These are phyloP conservation scores for Yarrowia sp. DNA, from an alignment of 805 yeast species.

Conservation along the genomic window DNA sequence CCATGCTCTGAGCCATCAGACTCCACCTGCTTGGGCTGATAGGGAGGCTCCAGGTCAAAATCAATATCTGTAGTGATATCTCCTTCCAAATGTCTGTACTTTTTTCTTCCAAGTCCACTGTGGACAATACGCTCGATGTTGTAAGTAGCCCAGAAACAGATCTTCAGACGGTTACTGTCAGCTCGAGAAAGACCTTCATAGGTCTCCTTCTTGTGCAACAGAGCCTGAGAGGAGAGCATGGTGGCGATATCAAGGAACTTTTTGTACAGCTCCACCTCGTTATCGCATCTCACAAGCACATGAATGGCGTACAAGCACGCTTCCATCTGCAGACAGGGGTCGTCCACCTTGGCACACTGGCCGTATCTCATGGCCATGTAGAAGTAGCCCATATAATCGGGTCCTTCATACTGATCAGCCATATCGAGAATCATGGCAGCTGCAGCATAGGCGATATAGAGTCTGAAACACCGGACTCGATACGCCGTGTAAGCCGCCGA, in stretches of 20 bases:
- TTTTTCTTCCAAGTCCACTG: constrained; percentile 20
- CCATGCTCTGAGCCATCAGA: constrained; percentile 24
- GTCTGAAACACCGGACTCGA: constrained; percentile 42
- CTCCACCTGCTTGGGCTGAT: constrained; percentile 37
- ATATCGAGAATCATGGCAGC: constrained; percentile 34
- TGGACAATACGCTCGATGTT: constrained; percentile 28
- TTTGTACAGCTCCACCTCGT: constrained; percentile 50
- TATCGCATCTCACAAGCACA: constrained; percentile 66
- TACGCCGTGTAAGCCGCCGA: constrained; percentile 40
- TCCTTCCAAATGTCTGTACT: constrained; percentile 25
- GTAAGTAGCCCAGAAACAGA: constrained; percentile 34
- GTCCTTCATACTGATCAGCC: constrained; percentile 33
- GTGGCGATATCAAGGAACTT: constrained; percentile 35
- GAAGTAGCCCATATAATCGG: constrained; percentile 57
- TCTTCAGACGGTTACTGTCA: constrained; percentile 21
- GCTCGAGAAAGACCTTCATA: constrained; percentile 7
- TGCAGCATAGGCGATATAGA: constrained; percentile 42
- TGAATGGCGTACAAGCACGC: constrained; percentile 60
- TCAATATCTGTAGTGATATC: constrained; percentile 49
- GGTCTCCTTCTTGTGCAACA: constrained; percentile 32
- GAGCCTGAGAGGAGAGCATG: constrained; percentile 7
- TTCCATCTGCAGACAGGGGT: constrained; percentile 59
- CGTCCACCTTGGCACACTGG: constrained; percentile 54
- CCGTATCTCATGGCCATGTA: constrained; percentile 66
- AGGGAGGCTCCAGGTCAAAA: constrained; percentile 32